Evolutionary conservation across 257 asterid species (phyloP), one percentile per base, ranked within the genome.

Genomic region (Ajuga chamaepitys): DNA sequence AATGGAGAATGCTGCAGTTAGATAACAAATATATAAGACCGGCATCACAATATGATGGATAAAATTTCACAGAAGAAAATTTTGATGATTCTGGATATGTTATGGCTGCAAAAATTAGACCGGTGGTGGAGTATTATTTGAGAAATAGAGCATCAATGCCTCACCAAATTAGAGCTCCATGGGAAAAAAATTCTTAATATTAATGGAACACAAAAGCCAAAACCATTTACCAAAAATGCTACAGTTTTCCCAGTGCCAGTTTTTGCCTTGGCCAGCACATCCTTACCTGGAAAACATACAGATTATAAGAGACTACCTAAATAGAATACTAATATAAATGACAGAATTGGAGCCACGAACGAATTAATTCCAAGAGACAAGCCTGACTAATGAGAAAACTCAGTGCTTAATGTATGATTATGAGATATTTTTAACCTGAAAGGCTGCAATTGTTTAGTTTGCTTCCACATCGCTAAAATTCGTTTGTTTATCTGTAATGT

Each of bases 231-330:
- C 97, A 94, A 75, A 82, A 90, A 94, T 25, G 99, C 97, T 56
- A 93, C 96, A 12, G 99, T 93, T 77, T 93, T 93, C 65, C 99
- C 97, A 0, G 99, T 93, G 80, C 99, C 99, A 68, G 99, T 93
- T 81, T 57, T 93, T 78, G 99, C 99, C 82, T 93, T 93, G 84
- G 97, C 99, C 71, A 93, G 77, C 69, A 93, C 97, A 78, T 93
- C 98, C 83, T 93, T 89, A 24, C 98, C 98, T 91, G 80, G 32
- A 68, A 73, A n/a, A 69, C 32, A 68, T 57, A 66, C 57, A 55
- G 14, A 78, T 48, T 34, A 64, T 62, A 35, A 51, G 44, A 56
- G 28, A 68, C 30, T 62, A 34, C 51, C 62, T 44, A 32, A 70
- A 37, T 28, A 20, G 37, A 30, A 4, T 1, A 30, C 37, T 22